Conservation (phyloP, 129 eudicot species). For the Escallonia rubra region DNA sequence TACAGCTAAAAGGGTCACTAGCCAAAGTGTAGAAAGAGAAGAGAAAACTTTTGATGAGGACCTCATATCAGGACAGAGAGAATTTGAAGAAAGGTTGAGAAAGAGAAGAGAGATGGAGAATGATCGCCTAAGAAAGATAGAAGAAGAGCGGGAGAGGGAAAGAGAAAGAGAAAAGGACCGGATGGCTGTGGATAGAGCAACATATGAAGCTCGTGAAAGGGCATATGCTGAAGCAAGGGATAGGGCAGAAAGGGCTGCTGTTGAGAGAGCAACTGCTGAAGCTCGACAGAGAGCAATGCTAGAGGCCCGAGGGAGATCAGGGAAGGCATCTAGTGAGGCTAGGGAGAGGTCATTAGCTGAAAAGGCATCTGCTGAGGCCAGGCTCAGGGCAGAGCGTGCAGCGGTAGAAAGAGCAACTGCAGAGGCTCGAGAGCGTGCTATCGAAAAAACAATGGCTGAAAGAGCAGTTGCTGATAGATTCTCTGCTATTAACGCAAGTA, state of each 20-base stretch:
- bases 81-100: slow-evolving; percentile 36
- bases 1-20: slow-evolving; percentile 16
- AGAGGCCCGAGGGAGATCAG: slow-evolving; percentile 89
- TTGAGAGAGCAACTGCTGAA: slow-evolving; percentile 80
- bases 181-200: slow-evolving; percentile 76
- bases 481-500: slow-evolving; percentile 30
- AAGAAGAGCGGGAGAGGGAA: slow-evolving; percentile 92
- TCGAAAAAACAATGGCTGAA: slow-evolving; percentile 48
- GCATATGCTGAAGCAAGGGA: slow-evolving; percentile 70
- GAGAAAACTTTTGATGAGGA: slow-evolving; percentile 12
- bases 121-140: slow-evolving; percentile 49
- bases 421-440: slow-evolving; percentile 62
- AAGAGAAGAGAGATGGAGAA: slow-evolving; percentile 52
- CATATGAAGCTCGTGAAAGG: slow-evolving; percentile 76
- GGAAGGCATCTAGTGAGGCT: slow-evolving; percentile 81
- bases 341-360: slow-evolving; percentile 54
- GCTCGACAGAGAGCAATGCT: slow-evolving; percentile 76
- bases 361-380: slow-evolving; percentile 60
- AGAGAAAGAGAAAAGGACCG: slow-evolving; percentile 94
- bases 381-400: slow-evolving; percentile 71
- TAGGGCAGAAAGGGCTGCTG: slow-evolving; percentile 68
- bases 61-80: slow-evolving; percentile 24
- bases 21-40: slow-evolving; percentile 25
- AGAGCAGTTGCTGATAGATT: slow-evolving; percentile 59
- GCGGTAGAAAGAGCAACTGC: slow-evolving; percentile 70